phyloP scores from a whole-genome alignment of 2,329 filamentous ascomycete genomes.

The Moelleriella libera region DNA sequence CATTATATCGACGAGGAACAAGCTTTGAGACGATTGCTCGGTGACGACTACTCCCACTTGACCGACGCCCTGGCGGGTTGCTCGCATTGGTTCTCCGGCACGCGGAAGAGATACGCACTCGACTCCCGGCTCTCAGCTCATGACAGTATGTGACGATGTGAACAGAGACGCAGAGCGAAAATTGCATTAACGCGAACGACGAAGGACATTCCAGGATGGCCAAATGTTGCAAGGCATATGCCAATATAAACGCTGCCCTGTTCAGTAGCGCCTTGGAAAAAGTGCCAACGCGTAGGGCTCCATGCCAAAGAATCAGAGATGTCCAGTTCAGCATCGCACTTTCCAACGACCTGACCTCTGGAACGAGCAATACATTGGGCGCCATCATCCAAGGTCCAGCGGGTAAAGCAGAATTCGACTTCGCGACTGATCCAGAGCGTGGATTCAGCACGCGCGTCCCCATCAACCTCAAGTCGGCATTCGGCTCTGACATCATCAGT shows the following conservation, averaged over 20 bases:
- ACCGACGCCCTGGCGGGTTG: background rate
- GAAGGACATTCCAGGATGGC: too few relatives aligned
- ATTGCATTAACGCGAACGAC: too few relatives aligned
- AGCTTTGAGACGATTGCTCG: background rate
- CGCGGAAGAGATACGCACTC: background rate
- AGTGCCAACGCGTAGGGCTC: background rate
- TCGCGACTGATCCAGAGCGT: background rate
- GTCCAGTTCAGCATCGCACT: background rate
- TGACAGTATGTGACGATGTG: too few relatives aligned
- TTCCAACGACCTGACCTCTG: background rate
- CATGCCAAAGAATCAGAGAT: background rate
- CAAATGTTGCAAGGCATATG: background rate
- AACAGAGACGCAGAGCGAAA: too few relatives aligned
- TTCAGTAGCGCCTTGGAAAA: background rate
- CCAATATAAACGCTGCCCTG: background rate
- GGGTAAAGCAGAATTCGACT: background rate
- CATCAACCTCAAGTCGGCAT: background rate
- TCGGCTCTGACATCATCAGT: background rate
- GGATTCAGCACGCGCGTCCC: background rate
- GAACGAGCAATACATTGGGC: background rate
- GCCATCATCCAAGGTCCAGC: background rate
- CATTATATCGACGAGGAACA: background rate
- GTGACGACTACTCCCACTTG: background rate
- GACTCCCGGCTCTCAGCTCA: too few relatives aligned
- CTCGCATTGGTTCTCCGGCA: background rate